Conservation (phyloP, 306 rosid species). For the Malus fusca region DNA sequence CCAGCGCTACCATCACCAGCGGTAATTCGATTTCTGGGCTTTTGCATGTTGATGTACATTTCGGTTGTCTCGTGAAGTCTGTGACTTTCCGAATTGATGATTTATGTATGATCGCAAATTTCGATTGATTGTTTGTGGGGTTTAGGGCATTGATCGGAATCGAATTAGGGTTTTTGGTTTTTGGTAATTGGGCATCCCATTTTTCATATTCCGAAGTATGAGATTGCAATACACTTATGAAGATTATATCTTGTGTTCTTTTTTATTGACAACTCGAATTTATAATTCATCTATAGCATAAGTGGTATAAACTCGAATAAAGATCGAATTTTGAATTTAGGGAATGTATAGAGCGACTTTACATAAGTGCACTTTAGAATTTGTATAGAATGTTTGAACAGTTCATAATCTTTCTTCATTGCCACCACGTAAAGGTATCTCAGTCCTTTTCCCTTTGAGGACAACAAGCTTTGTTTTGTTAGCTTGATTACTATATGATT, state of each 20-base stretch:
- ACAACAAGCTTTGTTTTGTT: background rate
- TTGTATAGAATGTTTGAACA: background rate
- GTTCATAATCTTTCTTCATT: background rate
- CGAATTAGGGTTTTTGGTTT: slow-evolving; percentile 6
- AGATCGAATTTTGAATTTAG: background rate
- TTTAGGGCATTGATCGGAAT: background rate
- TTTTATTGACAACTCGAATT: background rate
- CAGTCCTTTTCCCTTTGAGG: background rate
- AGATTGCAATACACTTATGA: background rate
- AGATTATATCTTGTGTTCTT: background rate
- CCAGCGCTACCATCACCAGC: slow-evolving; percentile 95
- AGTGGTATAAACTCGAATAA: background rate
- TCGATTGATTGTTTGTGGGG: background rate
- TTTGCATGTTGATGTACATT: background rate
- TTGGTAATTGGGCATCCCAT: background rate
- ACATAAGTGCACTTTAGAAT: background rate
- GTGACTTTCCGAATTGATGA: background rate
- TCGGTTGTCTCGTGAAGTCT: background rate
- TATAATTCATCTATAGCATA: background rate
- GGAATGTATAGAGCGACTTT: background rate
- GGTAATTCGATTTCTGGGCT: slow-evolving; percentile 31
- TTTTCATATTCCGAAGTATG: background rate
- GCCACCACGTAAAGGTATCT: background rate
- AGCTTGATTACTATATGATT: background rate
- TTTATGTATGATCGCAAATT: background rate